A percentile compares a stretch with the other conserved stretches of the same genome.
Evolutionary conservation across 2,329 filamentous ascomycete genomes (phyloP).

Genomic region (Apiospora arundinis): DNA sequence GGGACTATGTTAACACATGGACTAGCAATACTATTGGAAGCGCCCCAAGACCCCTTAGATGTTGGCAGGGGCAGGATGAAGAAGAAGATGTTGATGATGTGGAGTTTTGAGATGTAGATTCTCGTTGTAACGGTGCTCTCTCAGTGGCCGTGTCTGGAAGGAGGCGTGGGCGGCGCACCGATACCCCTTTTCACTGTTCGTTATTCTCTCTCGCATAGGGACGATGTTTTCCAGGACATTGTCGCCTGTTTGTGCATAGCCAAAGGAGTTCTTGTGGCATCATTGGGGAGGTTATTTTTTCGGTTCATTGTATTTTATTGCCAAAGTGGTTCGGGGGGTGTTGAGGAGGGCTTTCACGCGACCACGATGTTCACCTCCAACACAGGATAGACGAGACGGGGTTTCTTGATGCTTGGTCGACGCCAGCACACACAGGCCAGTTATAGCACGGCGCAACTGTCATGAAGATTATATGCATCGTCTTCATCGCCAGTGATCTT

Average conservation of each 20-base stretch:
- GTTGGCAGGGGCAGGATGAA: not conserved
- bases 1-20: slow-evolving; percentile 21
- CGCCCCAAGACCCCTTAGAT: slow-evolving; percentile 63
- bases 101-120: not conserved
- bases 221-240: not conserved
- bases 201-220: slow-evolving; percentile 17
- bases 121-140: not conserved
- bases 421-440: not conserved
- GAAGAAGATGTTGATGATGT: not conserved
- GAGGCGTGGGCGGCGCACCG: slow-evolving; percentile 13
- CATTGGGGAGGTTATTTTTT: slow-evolving; percentile 20
- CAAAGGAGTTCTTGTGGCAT: slow-evolving; percentile 33
- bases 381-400: not conserved
- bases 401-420: not conserved
- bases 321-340: slow-evolving; percentile 3
- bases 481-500: not conserved
- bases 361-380: not conserved
- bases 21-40: slow-evolving; percentile 75
- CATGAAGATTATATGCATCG: slow-evolving; percentile 4
- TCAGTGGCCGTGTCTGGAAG: not conserved
- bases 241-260: slow-evolving; percentile 35
- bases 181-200: slow-evolving; percentile 26
- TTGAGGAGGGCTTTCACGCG: not conserved
- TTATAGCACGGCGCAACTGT: not conserved
- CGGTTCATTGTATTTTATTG: slow-evolving; percentile 16